Percentiles rank a stretch among this genome's conserved stretches.
Conservation (phyloP, 2,329 filamentous ascomycete species). For the Hymenotorrendiella dingleyae region DNA sequence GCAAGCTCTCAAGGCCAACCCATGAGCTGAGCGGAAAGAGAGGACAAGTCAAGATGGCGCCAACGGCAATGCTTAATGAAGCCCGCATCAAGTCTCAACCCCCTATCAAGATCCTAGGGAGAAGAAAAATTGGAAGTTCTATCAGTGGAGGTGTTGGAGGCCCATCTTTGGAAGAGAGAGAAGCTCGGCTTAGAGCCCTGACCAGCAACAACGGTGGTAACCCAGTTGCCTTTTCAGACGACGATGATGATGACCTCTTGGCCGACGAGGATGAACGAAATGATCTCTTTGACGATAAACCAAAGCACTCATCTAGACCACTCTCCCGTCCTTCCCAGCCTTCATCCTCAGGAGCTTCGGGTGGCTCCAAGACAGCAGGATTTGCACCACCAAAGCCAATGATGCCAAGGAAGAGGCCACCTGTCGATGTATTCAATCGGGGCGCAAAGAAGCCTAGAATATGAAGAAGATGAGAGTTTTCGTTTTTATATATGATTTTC, state of each 20-base stretch:
- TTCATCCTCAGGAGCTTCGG: constrained; percentile 1
- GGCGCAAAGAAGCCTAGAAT: constrained; percentile 16
- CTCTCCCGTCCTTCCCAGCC: neutral
- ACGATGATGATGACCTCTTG: constrained; percentile 9
- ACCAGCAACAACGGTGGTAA: constrained; percentile 12
- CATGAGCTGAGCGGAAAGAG: constrained; percentile 30
- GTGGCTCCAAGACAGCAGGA: constrained; percentile 4
- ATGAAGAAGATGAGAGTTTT: neutral
- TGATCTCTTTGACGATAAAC: neutral
- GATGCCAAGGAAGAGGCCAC: constrained; percentile 18
- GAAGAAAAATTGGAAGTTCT: constrained; percentile 15
- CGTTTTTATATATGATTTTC: neutral
- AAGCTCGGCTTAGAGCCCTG: constrained; percentile 26
- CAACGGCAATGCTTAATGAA: constrained; percentile 48
- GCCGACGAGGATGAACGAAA: constrained; percentile 4
- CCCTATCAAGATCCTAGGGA: constrained; percentile 31
- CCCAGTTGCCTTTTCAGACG: constrained; percentile 16
- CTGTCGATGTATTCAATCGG: constrained; percentile 26
- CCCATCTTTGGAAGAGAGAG: constrained; percentile 32
- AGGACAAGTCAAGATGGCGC: constrained; percentile 41
- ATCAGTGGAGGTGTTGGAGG: constrained; percentile 14
- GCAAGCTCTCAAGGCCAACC: constrained; percentile 38
- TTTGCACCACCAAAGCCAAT: constrained; percentile 15
- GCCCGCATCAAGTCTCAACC: constrained; percentile 39
- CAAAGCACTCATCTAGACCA: neutral